Conservation (phyloP, 2,329 filamentous ascomycete genomes). For the Tolypocladium pustulatum region DNA sequence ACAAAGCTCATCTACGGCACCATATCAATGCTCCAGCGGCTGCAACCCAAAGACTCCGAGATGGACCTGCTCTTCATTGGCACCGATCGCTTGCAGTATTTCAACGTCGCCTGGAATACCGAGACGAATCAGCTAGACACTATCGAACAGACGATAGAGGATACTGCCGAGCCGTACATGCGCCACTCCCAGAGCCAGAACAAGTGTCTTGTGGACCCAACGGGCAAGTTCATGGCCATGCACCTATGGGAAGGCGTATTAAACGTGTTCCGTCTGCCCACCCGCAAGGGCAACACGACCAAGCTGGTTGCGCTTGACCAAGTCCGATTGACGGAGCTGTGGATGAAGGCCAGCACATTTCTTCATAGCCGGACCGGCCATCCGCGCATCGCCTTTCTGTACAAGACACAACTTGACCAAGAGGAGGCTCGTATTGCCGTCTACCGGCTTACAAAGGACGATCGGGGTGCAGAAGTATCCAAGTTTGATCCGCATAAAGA, state of each 20-base stretch:
- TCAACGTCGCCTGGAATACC: conserved; percentile 76
- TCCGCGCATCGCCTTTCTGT: conserved; percentile 47
- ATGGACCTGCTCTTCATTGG: conserved; percentile 87
- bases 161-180: conserved; percentile 49
- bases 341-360: conserved; percentile 47
- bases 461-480: conserved; percentile 42
- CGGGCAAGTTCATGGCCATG: conserved; percentile 48
- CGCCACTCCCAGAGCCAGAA: conserved; percentile 75
- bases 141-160: conserved; percentile 38
- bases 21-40: conserved; percentile 72
- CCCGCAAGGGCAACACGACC: conserved; percentile 31
- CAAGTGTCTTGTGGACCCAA: conserved; percentile 74
- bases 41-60: conserved; percentile 62
- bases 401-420: conserved; percentile 41
- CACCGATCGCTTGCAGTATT: conserved; percentile 83
- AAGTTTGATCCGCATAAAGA: conserved; percentile 45
- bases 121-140: conserved; percentile 39
- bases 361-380: conserved; percentile 48
- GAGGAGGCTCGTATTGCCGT: conserved; percentile 46
- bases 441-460: conserved; percentile 48
- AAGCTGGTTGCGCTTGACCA: conserved; percentile 41
- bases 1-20: conserved; percentile 74
- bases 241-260: conserved; percentile 51
- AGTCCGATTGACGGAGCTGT: conserved; percentile 47
- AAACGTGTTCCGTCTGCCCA: conserved; percentile 41